Conservation (phyloP, 352 stramenopile species). For the Phytophthora pisi region DNA sequence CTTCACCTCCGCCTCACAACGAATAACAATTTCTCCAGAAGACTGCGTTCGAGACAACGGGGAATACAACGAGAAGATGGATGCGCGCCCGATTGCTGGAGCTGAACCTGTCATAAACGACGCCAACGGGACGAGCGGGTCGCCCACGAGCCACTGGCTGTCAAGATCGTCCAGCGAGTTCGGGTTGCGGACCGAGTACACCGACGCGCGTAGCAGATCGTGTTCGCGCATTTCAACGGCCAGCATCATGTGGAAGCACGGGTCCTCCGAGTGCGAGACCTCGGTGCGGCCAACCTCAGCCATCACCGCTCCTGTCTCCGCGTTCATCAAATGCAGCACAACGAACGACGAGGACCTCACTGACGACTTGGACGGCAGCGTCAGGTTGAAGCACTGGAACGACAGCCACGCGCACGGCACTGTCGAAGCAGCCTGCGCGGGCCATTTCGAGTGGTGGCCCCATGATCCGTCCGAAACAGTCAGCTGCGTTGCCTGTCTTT, state of each 20-base stretch:
- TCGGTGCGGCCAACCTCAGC: constrained; percentile 79
- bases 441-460: constrained; percentile 16
- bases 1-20: constrained; percentile 73
- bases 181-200: constrained; percentile 70
- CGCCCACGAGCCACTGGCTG: constrained; percentile 78
- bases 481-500: constrained; percentile 21
- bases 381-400: constrained; percentile 86
- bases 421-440: constrained; percentile 7
- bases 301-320: constrained; percentile 41
- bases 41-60: constrained; percentile 64
- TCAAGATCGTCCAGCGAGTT: constrained; percentile 67
- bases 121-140: constrained; percentile 53
- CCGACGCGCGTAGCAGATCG: constrained; percentile 62
- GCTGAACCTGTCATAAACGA: constrained; percentile 49
- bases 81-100: constrained; percentile 37
- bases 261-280: constrained; percentile 69
- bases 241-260: constrained; percentile 83
- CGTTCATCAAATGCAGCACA: constrained; percentile 65
- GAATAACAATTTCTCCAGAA: constrained; percentile 77
- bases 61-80: constrained; percentile 67
- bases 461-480: constrained; percentile 13
- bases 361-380: constrained; percentile 60
- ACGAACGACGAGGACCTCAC: constrained; percentile 62
- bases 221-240: constrained; percentile 60
- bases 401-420: constrained; percentile 70